Conservation (phyloP, 805 yeast species). For the Lachancea lanzarotensis region DNA sequence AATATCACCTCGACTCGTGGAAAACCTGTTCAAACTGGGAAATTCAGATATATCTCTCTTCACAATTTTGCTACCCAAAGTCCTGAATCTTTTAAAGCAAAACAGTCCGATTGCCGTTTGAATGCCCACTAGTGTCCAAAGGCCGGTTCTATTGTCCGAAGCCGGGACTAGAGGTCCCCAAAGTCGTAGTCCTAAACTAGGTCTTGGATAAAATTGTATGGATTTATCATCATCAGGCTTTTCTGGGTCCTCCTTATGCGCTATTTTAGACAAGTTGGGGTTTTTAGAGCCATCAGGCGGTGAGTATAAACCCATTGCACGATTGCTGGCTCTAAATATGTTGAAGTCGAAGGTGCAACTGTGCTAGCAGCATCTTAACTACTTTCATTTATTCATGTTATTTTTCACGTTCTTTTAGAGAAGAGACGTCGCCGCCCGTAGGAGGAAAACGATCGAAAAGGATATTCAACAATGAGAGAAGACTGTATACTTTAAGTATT, state of each 20-base stretch:
- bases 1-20: conserved; percentile 25
- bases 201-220: conserved; percentile 36
- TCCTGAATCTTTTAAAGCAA: conserved; percentile 20
- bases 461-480: no score
- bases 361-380: background rate
- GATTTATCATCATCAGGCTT: conserved; percentile 9
- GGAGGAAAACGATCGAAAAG: no score
- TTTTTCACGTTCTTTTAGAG: background rate
- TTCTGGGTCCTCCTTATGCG: conserved; percentile 16
- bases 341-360: background rate
- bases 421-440: no score
- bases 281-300: conserved; percentile 25
- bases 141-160: conserved; percentile 51
- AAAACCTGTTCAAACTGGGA: conserved; percentile 31
- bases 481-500: background rate
- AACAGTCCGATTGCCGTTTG: conserved; percentile 47
- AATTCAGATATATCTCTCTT: conserved; percentile 29
- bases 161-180: conserved; percentile 77
- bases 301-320: conserved; percentile 28
- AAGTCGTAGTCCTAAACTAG: conserved; percentile 51
- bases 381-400: background rate
- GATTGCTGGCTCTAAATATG: background rate
- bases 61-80: conserved; percentile 12
- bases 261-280: conserved; percentile 7
- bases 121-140: conserved; percentile 44